Evolutionary conservation across 306 rosid species (phyloP).

Genomic region (Cicer chorassanicum): DNA sequence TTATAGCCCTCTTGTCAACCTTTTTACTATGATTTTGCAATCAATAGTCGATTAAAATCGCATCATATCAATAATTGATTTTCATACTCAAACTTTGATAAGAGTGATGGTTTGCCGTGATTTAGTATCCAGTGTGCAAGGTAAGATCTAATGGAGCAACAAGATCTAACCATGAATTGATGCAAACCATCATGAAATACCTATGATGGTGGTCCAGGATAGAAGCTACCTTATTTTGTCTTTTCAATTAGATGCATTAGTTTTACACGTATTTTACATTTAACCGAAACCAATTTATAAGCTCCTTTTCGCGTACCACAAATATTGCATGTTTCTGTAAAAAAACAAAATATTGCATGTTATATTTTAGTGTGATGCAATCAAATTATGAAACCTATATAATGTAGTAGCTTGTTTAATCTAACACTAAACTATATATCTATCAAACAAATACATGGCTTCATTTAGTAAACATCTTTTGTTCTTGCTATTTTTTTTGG

Average conservation of each 20-base stretch:
- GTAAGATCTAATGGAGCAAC: not conserved
- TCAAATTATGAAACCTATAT: not conserved
- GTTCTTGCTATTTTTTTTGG: not conserved
- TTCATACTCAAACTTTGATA: too few species aligned
- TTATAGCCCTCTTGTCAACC: too few species aligned
- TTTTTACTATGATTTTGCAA: too few species aligned
- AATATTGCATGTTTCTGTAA: not conserved
- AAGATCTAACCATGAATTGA: not conserved
- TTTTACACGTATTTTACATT: not conserved
- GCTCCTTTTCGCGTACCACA: slow-evolving; percentile 13
- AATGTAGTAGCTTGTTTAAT: not conserved
- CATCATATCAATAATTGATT: too few species aligned
- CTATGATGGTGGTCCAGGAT: not conserved
- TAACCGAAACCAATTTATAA: slow-evolving; percentile 1
- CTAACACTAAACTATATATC: not conserved
- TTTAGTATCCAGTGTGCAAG: too few species aligned
- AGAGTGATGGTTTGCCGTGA: too few species aligned
- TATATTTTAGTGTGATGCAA: not conserved
- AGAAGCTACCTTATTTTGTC: not conserved
- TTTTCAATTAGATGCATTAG: not conserved
- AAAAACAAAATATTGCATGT: not conserved
- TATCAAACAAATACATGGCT: slow-evolving; percentile 22
- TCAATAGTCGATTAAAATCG: too few species aligned
- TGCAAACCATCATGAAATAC: not conserved
- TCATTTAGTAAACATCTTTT: not conserved